Evolutionary conservation across 1,284 basidiomycete species (phyloP), one percentile per base, ranked within the genome.

Genomic region (Moesziomyces aphidis): DNA sequence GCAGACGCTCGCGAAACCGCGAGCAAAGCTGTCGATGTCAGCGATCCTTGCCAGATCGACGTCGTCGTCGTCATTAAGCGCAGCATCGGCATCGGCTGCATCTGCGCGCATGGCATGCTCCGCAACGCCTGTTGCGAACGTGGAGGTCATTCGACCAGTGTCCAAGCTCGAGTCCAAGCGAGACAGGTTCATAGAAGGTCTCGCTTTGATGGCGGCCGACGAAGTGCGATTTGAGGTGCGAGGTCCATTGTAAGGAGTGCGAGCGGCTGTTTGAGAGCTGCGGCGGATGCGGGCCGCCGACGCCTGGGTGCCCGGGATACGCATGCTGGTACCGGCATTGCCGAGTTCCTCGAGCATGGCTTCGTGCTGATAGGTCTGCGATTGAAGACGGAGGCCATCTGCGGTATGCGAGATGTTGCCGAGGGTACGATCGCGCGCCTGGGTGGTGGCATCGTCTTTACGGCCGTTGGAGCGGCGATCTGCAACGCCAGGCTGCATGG

Each of bases 1-100:
- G 24, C 73, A 69, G 5, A 68, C 69, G 34, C 61, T 65, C 2
- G 77, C 79, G 46, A 76, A 77, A 47, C 73, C 74, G 26, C 74
- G 75, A 3, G 75, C 77, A 39, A 81, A 77, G 42, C 60, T 58
- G 36, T 70, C 73, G 47, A 78, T 61, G 48, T 69, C 75, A 13
- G 74, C 68, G 17, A 77, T 51, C 9, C 45, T 65, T 5, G 53
- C 47, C n/a, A 71, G 62, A 44, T 54, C 65, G 1, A 51, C 46
- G 5, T 70, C 54, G 43, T 50, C 60, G 28, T 57, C 59, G 9
- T 64, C 55, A 47, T 34, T 22, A 19, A 72, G 49, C 9, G 51
- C 62, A 22, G 21, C 39, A n/a, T 56, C 69, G 6, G 51, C 42
- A n/a, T 58, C 62, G 15, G 54, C 50, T 3, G 55, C 52, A 19